Percentiles rank a stretch among this genome's conserved stretches.
Evolutionary conservation across 305 asterid species (phyloP).

Genomic region (Withania somnifera): DNA sequence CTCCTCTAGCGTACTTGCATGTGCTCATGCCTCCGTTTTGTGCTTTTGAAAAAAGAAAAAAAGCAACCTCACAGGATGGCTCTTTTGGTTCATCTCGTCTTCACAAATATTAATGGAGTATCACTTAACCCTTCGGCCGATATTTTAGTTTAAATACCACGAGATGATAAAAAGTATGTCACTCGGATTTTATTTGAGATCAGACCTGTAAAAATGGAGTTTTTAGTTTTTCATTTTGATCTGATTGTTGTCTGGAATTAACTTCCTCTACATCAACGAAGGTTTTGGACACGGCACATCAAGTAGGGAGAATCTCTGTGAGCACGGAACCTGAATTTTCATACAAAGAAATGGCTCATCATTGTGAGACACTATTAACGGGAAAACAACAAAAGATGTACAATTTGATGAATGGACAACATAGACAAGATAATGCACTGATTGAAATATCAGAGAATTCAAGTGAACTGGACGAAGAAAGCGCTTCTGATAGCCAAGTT

Average conservation of each 20-base stretch:
- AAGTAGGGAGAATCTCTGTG: slow-evolving; percentile 71
- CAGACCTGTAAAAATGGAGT: neutral
- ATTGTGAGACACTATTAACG: slow-evolving; percentile 62
- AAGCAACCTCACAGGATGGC: neutral
- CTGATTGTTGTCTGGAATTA: neutral
- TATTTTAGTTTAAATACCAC: neutral
- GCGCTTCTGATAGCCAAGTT: slow-evolving; percentile 12
- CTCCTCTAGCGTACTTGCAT: neutral
- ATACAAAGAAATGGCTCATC: slow-evolving; percentile 76
- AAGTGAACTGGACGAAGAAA: slow-evolving; percentile 22
- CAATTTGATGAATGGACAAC: slow-evolving; percentile 40
- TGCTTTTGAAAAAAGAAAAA: neutral
- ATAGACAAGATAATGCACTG: slow-evolving; percentile 35
- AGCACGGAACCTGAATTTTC: slow-evolving; percentile 63
- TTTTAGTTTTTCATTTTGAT: neutral
- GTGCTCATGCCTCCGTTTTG: neutral
- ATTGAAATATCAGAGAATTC: slow-evolving; percentile 37
- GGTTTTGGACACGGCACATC: slow-evolving; percentile 80
- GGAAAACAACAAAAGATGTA: slow-evolving; percentile 92
- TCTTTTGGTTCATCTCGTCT: neutral
- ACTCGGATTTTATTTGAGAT: neutral
- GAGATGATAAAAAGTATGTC: neutral
- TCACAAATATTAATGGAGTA: neutral
- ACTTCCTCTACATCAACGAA: slow-evolving; percentile 7
- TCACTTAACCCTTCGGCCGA: neutral